Conservation (phyloP, 2,329 filamentous ascomycete species). For the Penicillium sumatraense region DNA sequence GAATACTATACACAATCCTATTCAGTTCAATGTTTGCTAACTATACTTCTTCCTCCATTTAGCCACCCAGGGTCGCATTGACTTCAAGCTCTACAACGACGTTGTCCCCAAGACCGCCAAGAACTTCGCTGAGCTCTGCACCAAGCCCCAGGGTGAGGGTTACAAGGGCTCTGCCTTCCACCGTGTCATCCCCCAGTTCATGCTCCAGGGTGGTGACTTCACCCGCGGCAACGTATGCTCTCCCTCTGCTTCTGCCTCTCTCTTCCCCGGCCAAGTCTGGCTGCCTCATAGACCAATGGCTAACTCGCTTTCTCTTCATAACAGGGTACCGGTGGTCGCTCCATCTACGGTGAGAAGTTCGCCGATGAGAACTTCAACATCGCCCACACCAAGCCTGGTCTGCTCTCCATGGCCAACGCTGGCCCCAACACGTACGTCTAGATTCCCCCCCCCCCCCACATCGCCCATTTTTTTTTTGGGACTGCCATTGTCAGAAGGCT, state of each 20-base stretch:
- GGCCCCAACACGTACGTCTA: slow-evolving; percentile 77
- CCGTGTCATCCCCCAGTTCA: slow-evolving; percentile 87
- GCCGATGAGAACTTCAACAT: slow-evolving; percentile 82
- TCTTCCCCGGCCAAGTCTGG: background rate
- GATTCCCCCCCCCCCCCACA: no score
- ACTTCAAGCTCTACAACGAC: slow-evolving; percentile 82
- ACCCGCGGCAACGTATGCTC: slow-evolving; percentile 79
- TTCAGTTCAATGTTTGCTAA: background rate
- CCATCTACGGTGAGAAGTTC: slow-evolving; percentile 92
- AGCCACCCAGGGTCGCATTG: slow-evolving; percentile 67
- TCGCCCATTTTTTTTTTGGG: no score
- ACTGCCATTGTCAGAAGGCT: no score
- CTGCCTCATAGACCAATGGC: no score
- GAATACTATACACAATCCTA: background rate
- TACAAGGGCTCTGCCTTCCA: slow-evolving; percentile 83
- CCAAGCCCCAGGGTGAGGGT: slow-evolving; percentile 63
- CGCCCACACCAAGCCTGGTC: slow-evolving; percentile 72
- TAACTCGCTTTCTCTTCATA: background rate
- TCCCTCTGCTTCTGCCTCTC: background rate
- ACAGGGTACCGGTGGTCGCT: slow-evolving; percentile 84
- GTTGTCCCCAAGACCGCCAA: slow-evolving; percentile 81
- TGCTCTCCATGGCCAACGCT: slow-evolving; percentile 90
- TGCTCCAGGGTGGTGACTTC: slow-evolving; percentile 93
- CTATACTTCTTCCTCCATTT: background rate
- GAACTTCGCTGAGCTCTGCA: slow-evolving; percentile 83